Evolutionary conservation across 148 eudicot genomes (phyloP), one percentile per base, ranked within the genome.

Genomic region (Chenopodium formosanum): DNA sequence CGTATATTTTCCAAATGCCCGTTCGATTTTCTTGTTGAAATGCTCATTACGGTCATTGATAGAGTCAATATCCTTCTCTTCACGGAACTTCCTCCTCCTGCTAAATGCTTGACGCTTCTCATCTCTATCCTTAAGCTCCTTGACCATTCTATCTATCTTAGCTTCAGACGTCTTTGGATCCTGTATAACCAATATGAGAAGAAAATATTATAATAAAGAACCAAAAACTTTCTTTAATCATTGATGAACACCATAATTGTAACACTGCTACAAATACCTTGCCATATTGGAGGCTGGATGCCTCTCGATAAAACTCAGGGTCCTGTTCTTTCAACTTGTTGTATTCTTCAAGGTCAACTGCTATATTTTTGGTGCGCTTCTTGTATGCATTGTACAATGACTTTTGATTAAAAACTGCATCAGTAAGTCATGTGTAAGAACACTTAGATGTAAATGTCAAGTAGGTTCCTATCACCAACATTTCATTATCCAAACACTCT

Each of bases 31-130:
- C 90, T 94, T 95, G 83, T 95, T 95, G 91, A 95, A 95, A 82
- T 95, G 99, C 84, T 93, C 99, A 78, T 95, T 95, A 73, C 99
- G 99, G 70, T 95, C 99, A 82, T 95, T 95, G 82, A 95, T 94
- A 0, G 99, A 93, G 84, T 94, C 97, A 76, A 94, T 90, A 86
- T 95, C 99, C 85, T 93, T 94, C 81, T 95, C 98, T 74, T 95
- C 99, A 52, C 83, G 93, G 74, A 85, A 94, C 87, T 77, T 94
- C 81, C 99, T 92, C 89, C 99, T 91, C 87, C 99, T 77, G 83
- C 98, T 95, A 74, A 95, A 93, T 14, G 97, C 74, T 31, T 75
- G 81, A 46, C 97, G 89, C 81, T 94, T 96, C 82, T 92, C 98
- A 0, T 96, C 99, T 88, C 94, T 91, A 62, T 90, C 97, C 76